Base-by-base conservation (phyloP, 2,329 filamentous ascomycete genomes). In the Paecilomyces dactylethromorphus region DNA sequence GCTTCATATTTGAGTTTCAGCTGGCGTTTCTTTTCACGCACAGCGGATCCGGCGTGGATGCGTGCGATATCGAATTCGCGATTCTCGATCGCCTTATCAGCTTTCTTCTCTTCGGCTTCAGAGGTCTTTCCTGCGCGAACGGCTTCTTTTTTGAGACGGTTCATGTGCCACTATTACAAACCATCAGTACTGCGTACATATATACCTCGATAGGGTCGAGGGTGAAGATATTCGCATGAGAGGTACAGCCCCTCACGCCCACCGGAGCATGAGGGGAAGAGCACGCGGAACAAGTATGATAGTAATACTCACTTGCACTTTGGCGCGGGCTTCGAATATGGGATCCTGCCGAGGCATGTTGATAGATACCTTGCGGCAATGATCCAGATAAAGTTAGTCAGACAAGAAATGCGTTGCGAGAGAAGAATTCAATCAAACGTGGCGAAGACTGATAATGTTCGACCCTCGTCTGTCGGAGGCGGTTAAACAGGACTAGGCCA, bases 1-100 rank as follows among this genome's bases (percentile, higher is more conserved):
- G 78, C 76, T 63, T 79, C 74, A 6, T 76, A 73, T 58, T 74
- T 73, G 4, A 80, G 74, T 12, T 74, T 75, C 18, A 79, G 73
- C 59, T 78, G 74, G 60, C 78, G 74, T 56, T 77, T 74, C 57
- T 78, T 78, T 58, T 79, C 77, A 60, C 77, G 77, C 29, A 79
- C 71, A 31, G 77, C 76, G 53, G 75, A 77, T 21, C 72, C 71
- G 57, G 77, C 77, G 66, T 80, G 78, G 67, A 80, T 78, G 56
- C 77, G 77, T 52, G 78, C 77, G 65, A 80, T 79, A 63, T 79
- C 76, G 62, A 79, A 78, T 67, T 80, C 77, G 58, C 71, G 76
- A 60, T 76, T 76, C 61, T 78, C 78, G 69, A 80, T 76, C 29
- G 78, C 77, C 59, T 75, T 77, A 64, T 78, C 77, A 55, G 78